These are phyloP conservation scores for Auriscalpium orientale DNA, from an alignment of 768 basidiomycete species.

Conservation along the genomic window DNA sequence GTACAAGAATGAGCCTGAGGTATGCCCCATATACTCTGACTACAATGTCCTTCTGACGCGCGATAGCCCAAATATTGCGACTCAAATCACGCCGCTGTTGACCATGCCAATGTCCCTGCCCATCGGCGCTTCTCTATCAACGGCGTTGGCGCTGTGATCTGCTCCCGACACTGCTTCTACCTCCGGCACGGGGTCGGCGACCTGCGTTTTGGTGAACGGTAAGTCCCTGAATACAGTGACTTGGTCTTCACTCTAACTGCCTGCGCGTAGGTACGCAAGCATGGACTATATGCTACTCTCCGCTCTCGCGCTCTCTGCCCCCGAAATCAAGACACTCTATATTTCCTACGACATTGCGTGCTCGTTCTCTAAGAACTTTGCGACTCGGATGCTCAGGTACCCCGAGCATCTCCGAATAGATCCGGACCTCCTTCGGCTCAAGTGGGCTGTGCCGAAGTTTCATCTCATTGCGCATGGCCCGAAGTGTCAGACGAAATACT, in stretches of 20 bases:
- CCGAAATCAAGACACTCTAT: no score
- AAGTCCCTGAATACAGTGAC: no score
- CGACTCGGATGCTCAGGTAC: not conserved
- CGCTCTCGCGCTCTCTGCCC: no score
- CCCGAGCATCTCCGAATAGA: not conserved
- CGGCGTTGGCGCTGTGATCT: constrained; percentile 8
- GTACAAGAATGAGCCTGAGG: not conserved
- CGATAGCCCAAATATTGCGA: not conserved
- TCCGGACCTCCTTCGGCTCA: not conserved
- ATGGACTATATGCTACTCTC: no score
- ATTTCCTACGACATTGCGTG: not conserved
- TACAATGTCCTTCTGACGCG: not conserved
- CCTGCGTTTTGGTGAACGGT: not conserved
- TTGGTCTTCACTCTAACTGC: no score
- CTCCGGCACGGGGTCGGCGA: not conserved
- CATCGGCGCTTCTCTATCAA: not conserved
- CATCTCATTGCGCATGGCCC: constrained; percentile 13
- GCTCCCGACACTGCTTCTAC: not conserved
- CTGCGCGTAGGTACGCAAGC: no score
- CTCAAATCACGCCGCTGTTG: constrained; percentile 1
- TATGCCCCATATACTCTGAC: no score
- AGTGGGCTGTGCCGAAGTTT: constrained; percentile 1
- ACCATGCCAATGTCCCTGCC: constrained; percentile 1
- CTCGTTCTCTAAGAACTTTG: not conserved
- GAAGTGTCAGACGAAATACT: constrained; percentile 11